These are phyloP conservation scores for Harrya chromipes DNA, from an alignment of 768 basidiomycete genomes.

Conservation along the genomic window DNA sequence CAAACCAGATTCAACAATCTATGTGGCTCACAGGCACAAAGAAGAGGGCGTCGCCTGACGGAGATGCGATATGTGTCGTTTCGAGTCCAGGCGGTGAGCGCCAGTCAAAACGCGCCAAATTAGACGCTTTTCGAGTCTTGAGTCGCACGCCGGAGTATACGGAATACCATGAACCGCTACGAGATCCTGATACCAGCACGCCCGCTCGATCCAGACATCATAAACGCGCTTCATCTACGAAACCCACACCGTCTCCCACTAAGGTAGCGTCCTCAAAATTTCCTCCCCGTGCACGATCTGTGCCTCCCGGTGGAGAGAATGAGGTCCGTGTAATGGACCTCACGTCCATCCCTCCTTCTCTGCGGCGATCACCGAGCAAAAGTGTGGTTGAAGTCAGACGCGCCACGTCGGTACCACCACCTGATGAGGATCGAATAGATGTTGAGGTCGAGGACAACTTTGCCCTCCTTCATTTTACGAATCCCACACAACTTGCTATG, in stretches of 20 bases:
- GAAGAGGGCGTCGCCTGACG: constrained; percentile 32
- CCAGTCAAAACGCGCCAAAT: constrained; percentile 26
- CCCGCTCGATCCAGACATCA: constrained; percentile 1
- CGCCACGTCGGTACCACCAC: constrained; percentile 24
- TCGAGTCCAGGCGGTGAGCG: constrained; percentile 15
- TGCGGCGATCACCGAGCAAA: constrained; percentile 25
- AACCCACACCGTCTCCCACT: constrained; percentile 15
- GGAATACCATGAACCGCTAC: constrained; percentile 22
- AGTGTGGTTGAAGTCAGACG: constrained; percentile 21
- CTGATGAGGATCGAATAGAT: constrained; percentile 22
- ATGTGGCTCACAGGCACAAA: constrained; percentile 15
- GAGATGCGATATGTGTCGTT: constrained; percentile 8
- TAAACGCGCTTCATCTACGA: constrained; percentile 24
- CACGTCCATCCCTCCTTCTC: constrained; percentile 24
- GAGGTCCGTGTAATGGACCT: constrained; percentile 19
- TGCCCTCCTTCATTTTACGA: constrained; percentile 23
- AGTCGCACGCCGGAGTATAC: constrained; percentile 10
- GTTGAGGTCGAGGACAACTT: constrained; percentile 18
- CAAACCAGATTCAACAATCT: background rate
- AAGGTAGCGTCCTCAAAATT: constrained; percentile 12
- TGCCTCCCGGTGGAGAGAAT: constrained; percentile 20
- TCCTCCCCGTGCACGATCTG: constrained; percentile 27
- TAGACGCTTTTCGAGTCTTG: constrained; percentile 16
- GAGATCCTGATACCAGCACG: constrained; percentile 11
- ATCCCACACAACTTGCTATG: constrained; percentile 5